These are phyloP conservation scores for Bisporella sp. DNA, from an alignment of 2,329 filamentous ascomycete species.

Conservation along the genomic window DNA sequence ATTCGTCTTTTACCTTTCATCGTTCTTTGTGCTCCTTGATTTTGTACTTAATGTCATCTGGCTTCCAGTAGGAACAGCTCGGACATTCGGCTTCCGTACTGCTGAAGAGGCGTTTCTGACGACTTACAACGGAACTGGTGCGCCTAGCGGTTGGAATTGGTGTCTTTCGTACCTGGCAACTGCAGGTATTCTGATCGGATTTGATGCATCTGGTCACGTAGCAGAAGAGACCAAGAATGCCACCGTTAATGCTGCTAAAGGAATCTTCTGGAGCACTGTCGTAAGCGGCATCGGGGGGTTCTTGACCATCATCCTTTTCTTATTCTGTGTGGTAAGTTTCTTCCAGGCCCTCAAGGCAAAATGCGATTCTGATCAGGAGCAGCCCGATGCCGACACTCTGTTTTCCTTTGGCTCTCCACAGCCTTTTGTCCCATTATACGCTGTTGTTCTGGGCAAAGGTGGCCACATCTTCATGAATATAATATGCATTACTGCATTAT, in stretches of 20 bases:
- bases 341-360: too few relatives aligned
- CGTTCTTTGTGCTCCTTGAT: constrained; percentile 1
- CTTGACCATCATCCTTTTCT: constrained; percentile 8
- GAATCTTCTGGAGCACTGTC: constrained; percentile 12
- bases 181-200: constrained; percentile 10
- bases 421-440: constrained; percentile 11
- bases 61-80: constrained; percentile 9
- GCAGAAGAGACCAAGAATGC: constrained; percentile 11
- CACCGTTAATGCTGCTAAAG: constrained; percentile 9
- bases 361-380: too few relatives aligned
- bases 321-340: constrained; percentile 6
- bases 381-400: constrained; percentile 7
- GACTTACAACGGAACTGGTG: constrained; percentile 11
- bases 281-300: constrained; percentile 9
- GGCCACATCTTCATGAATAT: constrained; percentile 9
- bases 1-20: too few relatives aligned
- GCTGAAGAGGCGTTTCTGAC: constrained; percentile 9
- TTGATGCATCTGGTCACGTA: constrained; percentile 12
- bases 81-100: constrained; percentile 10
- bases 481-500: constrained; percentile 5
- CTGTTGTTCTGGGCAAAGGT: constrained; percentile 6
- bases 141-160: constrained; percentile 10
- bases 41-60: constrained; percentile 12
- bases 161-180: constrained; percentile 9
- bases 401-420: constrained; percentile 8